Base-by-base conservation (phyloP, 306 rosid species). In the Mimosa pudica region DNA sequence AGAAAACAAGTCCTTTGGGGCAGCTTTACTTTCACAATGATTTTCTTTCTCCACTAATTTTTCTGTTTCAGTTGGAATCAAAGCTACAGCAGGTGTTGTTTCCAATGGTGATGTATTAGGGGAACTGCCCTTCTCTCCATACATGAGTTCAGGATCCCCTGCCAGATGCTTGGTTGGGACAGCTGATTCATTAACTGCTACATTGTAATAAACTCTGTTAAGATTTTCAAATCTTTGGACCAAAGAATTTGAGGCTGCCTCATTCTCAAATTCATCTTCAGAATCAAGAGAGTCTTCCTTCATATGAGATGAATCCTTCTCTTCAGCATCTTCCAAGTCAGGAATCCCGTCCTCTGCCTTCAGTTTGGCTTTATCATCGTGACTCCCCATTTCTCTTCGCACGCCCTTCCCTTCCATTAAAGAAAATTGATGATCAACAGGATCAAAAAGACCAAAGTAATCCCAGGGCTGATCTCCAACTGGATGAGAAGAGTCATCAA, bases 181-280 rank as follows among this genome's bases (percentile, higher is more conserved):
- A 74, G 88, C 89, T 71, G 63, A 78, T 63, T 63, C 76, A 85
- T 87, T 82, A 57, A 54, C 89, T 63, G 84, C 90, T 83, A 47
- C 75, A 33, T 81, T 85, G 36, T 87, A 86, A 68, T 84, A 77
- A 67, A 88, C 88, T 87, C 94, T 86, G 65, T 84, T 90, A 69
- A 86, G 83, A 84, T 93, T 93, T 83, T 93, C 96, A 83, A 93
- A 91, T 70, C 78, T 90, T 77, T 90, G 88, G 44, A 91, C 92
- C 55, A 93, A 86, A 55, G 90, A 82, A 76, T 86, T 92, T 9
- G 96, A 13, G 48, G 87, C 45, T 76, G 96, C 94, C 77, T 93
- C 99, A 62, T 81, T 83, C 49, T 91, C 91, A 88, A 93, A 93
- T 71, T 96, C 98, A 77, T 91, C 98, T 33, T 90, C 98, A 32